Evolutionary conservation across 2,329 filamentous ascomycete genomes (phyloP).

Genomic region (Geoglossum cookeanum): DNA sequence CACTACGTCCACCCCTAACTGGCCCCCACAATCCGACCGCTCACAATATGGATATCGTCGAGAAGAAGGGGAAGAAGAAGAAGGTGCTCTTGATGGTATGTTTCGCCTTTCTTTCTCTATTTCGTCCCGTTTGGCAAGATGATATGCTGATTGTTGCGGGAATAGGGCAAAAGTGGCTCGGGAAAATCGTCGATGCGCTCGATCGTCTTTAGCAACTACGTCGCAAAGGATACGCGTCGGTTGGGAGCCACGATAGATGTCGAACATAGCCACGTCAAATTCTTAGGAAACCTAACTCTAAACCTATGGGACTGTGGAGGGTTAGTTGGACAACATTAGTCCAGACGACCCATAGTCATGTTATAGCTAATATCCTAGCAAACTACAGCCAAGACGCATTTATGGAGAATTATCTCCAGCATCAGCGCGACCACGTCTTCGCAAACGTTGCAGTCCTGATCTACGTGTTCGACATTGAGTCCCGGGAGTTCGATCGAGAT

Average conservation of each 20-base stretch:
- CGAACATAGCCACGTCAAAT: slow-evolving; percentile 95
- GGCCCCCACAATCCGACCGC: neutral
- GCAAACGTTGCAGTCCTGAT: slow-evolving; percentile 91
- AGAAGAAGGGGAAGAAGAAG: slow-evolving; percentile 43
- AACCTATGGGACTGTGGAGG: slow-evolving; percentile 98
- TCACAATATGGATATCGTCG: neutral
- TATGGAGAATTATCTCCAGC: slow-evolving; percentile 93
- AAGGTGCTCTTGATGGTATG: slow-evolving; percentile 53
- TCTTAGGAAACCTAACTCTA: slow-evolving; percentile 89
- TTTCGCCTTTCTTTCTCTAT: neutral
- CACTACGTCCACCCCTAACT: neutral
- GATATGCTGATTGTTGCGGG: slow-evolving; percentile 13
- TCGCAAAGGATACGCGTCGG: slow-evolving; percentile 82
- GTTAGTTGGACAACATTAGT: slow-evolving; percentile 23
- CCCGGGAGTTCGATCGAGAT: slow-evolving; percentile 81
- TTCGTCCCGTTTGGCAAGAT: neutral
- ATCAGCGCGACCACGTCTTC: slow-evolving; percentile 92
- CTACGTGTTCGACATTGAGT: slow-evolving; percentile 98
- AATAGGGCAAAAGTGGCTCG: slow-evolving; percentile 79
- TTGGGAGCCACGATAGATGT: slow-evolving; percentile 95
- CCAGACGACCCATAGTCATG: neutral
- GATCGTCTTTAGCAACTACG: slow-evolving; percentile 98
- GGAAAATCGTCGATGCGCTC: slow-evolving; percentile 97
- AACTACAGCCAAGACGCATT: slow-evolving; percentile 72
- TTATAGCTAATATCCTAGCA: neutral